These are phyloP conservation scores for Cercospora brassicicola DNA, from an alignment of 2,329 filamentous ascomycete species.

Conservation along the genomic window DNA sequence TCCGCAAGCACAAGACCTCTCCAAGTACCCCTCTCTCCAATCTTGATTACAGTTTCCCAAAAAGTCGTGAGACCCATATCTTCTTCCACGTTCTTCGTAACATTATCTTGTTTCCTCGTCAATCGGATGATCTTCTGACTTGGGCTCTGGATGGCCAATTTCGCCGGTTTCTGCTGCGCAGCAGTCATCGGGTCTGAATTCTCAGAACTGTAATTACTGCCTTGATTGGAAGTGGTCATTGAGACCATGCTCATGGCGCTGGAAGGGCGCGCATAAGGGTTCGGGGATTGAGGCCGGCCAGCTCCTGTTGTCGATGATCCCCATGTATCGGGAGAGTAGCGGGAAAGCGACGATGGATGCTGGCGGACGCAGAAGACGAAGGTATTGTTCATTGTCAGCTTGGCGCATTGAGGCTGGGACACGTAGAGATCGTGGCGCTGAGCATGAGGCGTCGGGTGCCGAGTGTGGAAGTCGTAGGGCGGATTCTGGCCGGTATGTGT, in stretches of 20 bases:
- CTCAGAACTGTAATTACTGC: conserved; percentile 56
- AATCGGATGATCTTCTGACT: conserved; percentile 90
- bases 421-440: conserved; percentile 96
- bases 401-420: conserved; percentile 88
- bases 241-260: conserved; percentile 63
- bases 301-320: conserved; percentile 32
- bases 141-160: conserved; percentile 90
- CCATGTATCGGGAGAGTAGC: conserved; percentile 43
- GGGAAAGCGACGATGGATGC: conserved; percentile 67
- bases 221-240: conserved; percentile 52
- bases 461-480: conserved; percentile 85
- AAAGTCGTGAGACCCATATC: conserved; percentile 67
- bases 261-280: conserved; percentile 55
- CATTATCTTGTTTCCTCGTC: conserved; percentile 69
- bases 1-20: conserved; percentile 79
- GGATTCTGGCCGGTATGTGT: conserved; percentile 90
- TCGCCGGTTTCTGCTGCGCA: conserved; percentile 76
- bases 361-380: conserved; percentile 96
- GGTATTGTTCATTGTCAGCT: conserved; percentile 89
- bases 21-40: conserved; percentile 78
- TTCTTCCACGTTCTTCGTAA: conserved; percentile 56
- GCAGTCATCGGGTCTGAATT: conserved; percentile 52
- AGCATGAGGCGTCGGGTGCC: conserved; percentile 96
- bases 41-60: conserved; percentile 91
- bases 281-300: conserved; percentile 53